These are phyloP conservation scores for Aspergillus brunneoviolaceus DNA, from an alignment of 2,329 filamentous ascomycete species.

Conservation along the genomic window DNA sequence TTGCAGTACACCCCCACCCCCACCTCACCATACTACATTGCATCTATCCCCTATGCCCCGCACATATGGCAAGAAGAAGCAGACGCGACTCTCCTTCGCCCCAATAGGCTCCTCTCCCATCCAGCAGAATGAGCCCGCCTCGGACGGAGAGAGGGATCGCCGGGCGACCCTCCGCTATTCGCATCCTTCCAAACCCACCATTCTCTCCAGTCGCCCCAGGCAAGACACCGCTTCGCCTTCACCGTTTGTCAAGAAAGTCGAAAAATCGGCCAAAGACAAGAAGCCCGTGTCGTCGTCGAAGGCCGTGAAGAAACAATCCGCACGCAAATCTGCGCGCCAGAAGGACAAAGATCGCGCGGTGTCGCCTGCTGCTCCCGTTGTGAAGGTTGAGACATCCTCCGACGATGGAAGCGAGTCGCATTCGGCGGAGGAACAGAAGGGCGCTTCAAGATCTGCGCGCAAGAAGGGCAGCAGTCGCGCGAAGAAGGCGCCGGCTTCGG, in stretches of 20 bases:
- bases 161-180: constrained; percentile 36
- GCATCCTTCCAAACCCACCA: constrained; percentile 26
- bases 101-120: constrained; percentile 32
- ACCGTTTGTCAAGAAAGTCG: neutral
- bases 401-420: neutral
- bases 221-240: neutral
- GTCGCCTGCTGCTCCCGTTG: neutral
- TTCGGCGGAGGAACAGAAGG: too few species aligned
- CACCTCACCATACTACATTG: neutral
- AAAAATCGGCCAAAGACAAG: neutral
- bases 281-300: neutral
- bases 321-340: neutral
- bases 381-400: neutral
- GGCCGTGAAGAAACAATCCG: neutral
- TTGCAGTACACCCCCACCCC: too few species aligned
- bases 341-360: neutral
- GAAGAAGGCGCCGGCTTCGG: constrained; percentile 2
- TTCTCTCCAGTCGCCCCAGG: constrained; percentile 13
- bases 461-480: too few species aligned
- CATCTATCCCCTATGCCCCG: constrained; percentile 29
- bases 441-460: too few species aligned
- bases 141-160: constrained; percentile 25
- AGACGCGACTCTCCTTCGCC: constrained; percentile 46
- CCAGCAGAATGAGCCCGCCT: constrained; percentile 20
- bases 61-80: constrained; percentile 35